Evolutionary conservation across 1,284 basidiomycete species (phyloP), one percentile per base, ranked within the genome.

Genomic region (Moesziomyces aphidis): DNA sequence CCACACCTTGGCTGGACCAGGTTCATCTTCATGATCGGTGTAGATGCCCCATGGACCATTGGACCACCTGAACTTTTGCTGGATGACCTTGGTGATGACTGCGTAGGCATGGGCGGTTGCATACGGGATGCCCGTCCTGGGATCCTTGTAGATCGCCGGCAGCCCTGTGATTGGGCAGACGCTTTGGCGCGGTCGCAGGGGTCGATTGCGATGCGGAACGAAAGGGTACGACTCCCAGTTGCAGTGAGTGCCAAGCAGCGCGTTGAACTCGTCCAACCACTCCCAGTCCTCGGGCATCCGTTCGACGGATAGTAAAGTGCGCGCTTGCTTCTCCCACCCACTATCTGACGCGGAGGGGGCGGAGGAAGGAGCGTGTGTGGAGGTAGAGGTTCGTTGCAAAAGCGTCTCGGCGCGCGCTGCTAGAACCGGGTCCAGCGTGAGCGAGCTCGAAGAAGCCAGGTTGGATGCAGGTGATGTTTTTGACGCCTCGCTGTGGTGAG

Each of bases 81-180:
- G 85, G 23, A 93, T 78, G 4, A 93, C 72, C 47, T 85, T 85
- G 5, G 88, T 89, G 43, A 94, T 85, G 2, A 87, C 87, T 39
- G 88, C 80, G 81, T 89, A 95, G 13, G 91, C 92, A n/a, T 86
- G 85, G 5, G 88, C 81, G 69, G 90, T 89, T 3, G 92, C 91
- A 81, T 89, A 95, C 0, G 93, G 91, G 3, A 92, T 90, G 10
- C 90, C 90, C 0, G 91, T 91, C 43, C 89, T 87, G 4, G 93
- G 92, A 80, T 94, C 93, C 42, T 89, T 83, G 79, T 94, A 95
- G 31, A 86, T 76, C 0, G 87, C 87, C 0, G 85, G 82, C 6
- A 85, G 77, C 15, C 87, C 87, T 0, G 87, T 87, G 52, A 88
- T 82, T 1, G 86, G 86, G 66, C 87, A 88, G 22, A 83, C 76